Conservation (phyloP, 257 asterid species). For the Capsicum chinense region DNA sequence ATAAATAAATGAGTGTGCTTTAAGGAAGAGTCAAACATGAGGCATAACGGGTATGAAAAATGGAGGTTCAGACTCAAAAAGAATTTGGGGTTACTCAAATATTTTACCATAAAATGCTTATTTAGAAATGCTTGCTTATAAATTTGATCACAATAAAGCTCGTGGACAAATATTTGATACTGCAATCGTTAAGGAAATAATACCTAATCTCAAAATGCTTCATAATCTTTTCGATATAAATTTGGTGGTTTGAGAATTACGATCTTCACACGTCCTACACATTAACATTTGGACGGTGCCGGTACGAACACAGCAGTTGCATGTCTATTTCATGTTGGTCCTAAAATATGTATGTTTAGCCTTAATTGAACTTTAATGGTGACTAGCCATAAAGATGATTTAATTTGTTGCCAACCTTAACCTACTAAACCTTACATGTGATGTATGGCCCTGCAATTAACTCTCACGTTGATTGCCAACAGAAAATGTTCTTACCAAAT, state of each 20-base stretch:
- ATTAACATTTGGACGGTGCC: not conserved
- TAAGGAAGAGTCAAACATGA: too few species aligned
- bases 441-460: not conserved
- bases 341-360: not conserved
- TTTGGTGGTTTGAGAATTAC: not conserved
- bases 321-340: not conserved
- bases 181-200: not conserved
- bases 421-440: constrained; percentile 22
- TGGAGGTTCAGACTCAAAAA: too few species aligned
- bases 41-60: too few species aligned
- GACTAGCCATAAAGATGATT: constrained; percentile 16
- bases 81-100: too few species aligned
- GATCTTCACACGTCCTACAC: not conserved
- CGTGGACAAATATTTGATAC: not conserved
- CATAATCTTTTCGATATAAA: not conserved
- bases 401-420: not conserved
- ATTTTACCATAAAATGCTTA: too few species aligned
- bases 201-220: not conserved
- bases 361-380: not conserved
- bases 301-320: not conserved
- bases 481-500: not conserved
- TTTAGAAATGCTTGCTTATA: too few species aligned
- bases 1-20: too few species aligned
- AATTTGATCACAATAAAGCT: too few species aligned
- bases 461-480: not conserved